Evolutionary conservation across 2,329 filamentous ascomycete species (phyloP).

Genomic region (Gliomastix tumulicola): DNA sequence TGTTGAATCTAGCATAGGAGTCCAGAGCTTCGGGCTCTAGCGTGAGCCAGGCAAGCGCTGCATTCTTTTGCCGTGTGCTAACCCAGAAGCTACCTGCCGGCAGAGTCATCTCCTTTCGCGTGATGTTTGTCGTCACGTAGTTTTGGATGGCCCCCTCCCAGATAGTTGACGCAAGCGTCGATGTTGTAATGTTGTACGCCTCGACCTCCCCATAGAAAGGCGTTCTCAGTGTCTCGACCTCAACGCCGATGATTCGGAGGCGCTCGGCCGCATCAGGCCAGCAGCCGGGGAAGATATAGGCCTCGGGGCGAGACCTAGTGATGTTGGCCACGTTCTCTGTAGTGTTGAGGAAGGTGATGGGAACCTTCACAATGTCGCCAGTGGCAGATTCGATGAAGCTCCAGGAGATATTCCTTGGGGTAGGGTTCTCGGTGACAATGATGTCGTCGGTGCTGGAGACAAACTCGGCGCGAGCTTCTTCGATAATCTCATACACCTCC

Average conservation of each 20-base stretch:
- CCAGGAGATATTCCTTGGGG: slow-evolving; percentile 13
- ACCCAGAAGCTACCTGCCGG: slow-evolving; percentile 19
- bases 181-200: slow-evolving; percentile 13
- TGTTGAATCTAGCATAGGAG: slow-evolving; percentile 20
- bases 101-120: slow-evolving; percentile 11
- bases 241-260: slow-evolving; percentile 12
- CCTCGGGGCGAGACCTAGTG: slow-evolving; percentile 17
- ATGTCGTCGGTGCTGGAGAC: slow-evolving; percentile 16
- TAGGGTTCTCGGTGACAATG: slow-evolving; percentile 17
- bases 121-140: slow-evolving; percentile 10
- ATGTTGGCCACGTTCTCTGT: slow-evolving; percentile 17
- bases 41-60: slow-evolving; percentile 15
- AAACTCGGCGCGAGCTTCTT: slow-evolving; percentile 17
- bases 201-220: slow-evolving; percentile 17
- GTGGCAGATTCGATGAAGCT: slow-evolving; percentile 12
- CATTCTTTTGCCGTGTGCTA: slow-evolving; percentile 22
- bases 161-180: slow-evolving; percentile 8
- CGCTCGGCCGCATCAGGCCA: slow-evolving; percentile 17
- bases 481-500: slow-evolving; percentile 13
- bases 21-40: slow-evolving; percentile 23
- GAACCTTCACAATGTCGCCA: slow-evolving; percentile 14
- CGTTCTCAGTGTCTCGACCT: slow-evolving; percentile 11
- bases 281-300: slow-evolving; percentile 17
- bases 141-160: slow-evolving; percentile 16
- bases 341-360: slow-evolving; percentile 17